phyloP scores from a whole-genome alignment of 1,284 basidiomycete genomes.

The Phellinidium pouzarii region DNA sequence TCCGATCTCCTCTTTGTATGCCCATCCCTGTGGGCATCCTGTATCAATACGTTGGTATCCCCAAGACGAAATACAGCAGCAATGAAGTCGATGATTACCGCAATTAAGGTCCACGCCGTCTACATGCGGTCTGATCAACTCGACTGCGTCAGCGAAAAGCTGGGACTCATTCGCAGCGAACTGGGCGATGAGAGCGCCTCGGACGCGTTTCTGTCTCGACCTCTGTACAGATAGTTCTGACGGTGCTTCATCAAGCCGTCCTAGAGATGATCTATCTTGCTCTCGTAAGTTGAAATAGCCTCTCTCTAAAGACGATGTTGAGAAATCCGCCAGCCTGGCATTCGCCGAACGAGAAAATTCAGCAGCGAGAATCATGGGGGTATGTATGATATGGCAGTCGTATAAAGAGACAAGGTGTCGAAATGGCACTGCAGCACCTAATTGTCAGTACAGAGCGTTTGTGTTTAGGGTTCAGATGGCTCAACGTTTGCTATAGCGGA shows the following conservation, averaged over 20 bases:
- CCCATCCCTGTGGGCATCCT: slow-evolving; percentile 46
- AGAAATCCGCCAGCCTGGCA: slow-evolving; percentile 46
- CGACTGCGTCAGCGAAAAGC: slow-evolving; percentile 46
- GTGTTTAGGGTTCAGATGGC: background rate
- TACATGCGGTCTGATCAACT: slow-evolving; percentile 40
- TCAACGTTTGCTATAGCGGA: slow-evolving; percentile 46
- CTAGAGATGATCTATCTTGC: slow-evolving; percentile 1
- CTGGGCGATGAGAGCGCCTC: slow-evolving; percentile 46
- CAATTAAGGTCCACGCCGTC: slow-evolving; percentile 56
- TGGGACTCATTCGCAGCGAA: slow-evolving; percentile 43
- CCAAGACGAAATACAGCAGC: background rate
- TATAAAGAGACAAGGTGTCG: slow-evolving; percentile 47
- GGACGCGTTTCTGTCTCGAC: slow-evolving; percentile 28
- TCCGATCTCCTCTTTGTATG: slow-evolving; percentile 47
- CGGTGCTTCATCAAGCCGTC: slow-evolving; percentile 13
- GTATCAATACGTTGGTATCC: background rate
- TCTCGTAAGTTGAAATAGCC: slow-evolving; percentile 41
- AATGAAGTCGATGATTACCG: slow-evolving; percentile 23
- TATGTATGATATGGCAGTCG: slow-evolving; percentile 50
- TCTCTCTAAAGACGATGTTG: slow-evolving; percentile 40
- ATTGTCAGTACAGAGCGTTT: background rate
- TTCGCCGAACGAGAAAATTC: slow-evolving; percentile 48
- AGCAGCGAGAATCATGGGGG: slow-evolving; percentile 52
- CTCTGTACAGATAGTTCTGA: slow-evolving; percentile 7
- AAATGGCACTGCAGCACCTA: slow-evolving; percentile 36